Evolutionary conservation across 257 asterid genomes (phyloP).

Genomic region (Jasminum sambac): DNA sequence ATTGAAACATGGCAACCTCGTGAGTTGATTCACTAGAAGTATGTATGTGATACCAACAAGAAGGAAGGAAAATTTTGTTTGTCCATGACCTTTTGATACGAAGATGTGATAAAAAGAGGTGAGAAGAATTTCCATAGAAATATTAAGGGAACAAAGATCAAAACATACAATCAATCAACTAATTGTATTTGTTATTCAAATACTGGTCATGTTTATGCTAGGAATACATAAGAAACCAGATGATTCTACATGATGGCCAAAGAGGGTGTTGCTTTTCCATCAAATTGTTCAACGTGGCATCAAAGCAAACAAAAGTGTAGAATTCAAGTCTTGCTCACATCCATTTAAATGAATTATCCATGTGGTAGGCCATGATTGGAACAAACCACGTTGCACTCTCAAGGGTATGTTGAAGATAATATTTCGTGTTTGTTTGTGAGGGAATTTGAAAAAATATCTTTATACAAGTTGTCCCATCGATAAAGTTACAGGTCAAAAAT

Average conservation of each 20-base stretch:
- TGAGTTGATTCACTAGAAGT: slow-evolving; percentile 19
- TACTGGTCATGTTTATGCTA: neutral
- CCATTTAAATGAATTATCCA: neutral
- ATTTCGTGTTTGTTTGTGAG: no score
- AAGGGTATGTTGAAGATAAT: no score
- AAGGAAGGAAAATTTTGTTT: neutral
- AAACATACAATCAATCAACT: neutral
- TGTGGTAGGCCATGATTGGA: no score
- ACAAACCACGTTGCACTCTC: no score
- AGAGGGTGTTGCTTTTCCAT: no score
- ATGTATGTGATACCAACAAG: slow-evolving; percentile 1
- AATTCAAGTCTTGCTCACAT: neutral
- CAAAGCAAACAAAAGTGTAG: neutral
- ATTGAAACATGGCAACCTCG: neutral
- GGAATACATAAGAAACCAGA: neutral
- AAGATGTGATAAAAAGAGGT: neutral
- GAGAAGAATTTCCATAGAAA: neutral
- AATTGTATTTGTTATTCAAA: neutral
- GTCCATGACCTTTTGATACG: neutral
- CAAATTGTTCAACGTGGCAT: neutral
- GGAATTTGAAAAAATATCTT: no score
- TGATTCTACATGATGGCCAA: neutral
- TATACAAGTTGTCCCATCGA: no score
- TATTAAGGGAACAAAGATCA: neutral
- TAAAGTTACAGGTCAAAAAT: no score